Conservation (phyloP, 1,139 yeast species). For the Blastobotrys raffinosifermentans region DNA sequence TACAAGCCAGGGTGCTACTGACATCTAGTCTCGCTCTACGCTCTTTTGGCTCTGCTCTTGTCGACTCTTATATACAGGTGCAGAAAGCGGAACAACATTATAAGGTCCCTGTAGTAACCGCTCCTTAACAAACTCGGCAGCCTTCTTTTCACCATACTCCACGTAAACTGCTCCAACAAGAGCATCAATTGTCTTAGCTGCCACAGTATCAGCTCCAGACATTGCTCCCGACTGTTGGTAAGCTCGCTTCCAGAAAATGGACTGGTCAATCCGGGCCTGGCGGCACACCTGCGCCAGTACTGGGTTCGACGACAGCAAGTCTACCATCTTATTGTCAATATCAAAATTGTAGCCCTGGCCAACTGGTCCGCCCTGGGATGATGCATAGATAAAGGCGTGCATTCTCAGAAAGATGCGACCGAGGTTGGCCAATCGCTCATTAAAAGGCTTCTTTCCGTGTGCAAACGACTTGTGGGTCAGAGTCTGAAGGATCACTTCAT, state of each 20-base stretch:
- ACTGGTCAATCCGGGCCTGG: constrained; percentile 30
- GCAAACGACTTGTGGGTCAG: constrained; percentile 92
- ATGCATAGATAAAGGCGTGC: constrained; percentile 49
- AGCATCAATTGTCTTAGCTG: constrained; percentile 67
- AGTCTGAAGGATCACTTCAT: constrained; percentile 58
- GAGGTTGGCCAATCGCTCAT: constrained; percentile 71
- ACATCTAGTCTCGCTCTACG: constrained; percentile 2
- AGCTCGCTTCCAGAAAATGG: constrained; percentile 63
- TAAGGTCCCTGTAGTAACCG: constrained; percentile 27
- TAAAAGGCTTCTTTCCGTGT: constrained; percentile 82
- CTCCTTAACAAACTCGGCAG: constrained; percentile 30
- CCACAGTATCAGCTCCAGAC: constrained; percentile 37
- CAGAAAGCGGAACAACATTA: constrained; percentile 16
- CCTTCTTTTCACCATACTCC: constrained; percentile 50
- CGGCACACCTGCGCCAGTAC: constrained; percentile 41
- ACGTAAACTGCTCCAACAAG: constrained; percentile 74
- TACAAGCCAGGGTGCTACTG: too few relatives aligned
- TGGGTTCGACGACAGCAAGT: constrained; percentile 28
- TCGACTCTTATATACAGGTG: constrained; percentile 5
- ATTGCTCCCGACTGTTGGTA: constrained; percentile 10
- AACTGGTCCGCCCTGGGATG: constrained; percentile 31
- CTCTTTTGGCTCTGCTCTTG: constrained; percentile 9
- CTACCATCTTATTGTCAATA: constrained; percentile 26
- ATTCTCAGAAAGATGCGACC: constrained; percentile 72
- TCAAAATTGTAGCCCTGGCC: constrained; percentile 61